phyloP scores from a whole-genome alignment of 768 basidiomycete species.

The Mycena albidolilacea region DNA sequence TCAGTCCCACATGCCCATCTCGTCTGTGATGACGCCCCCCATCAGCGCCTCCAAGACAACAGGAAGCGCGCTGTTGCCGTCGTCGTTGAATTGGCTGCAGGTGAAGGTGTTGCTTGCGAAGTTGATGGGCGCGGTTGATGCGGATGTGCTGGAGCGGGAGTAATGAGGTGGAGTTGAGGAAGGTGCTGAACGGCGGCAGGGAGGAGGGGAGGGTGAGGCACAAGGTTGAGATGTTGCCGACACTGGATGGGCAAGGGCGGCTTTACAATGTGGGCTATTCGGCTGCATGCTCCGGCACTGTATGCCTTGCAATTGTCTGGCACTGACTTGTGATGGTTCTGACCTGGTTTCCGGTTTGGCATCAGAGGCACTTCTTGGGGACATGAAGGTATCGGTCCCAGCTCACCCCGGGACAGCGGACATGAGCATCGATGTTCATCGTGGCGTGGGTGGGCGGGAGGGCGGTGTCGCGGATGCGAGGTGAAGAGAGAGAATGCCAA shows the following conservation, averaged over 20 bases:
- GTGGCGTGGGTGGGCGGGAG: no score
- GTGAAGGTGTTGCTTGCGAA: conserved; percentile 94
- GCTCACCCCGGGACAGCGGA: no score
- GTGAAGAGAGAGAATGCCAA: no score
- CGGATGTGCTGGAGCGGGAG: conserved; percentile 83
- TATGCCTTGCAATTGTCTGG: no score
- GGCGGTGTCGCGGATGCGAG: no score
- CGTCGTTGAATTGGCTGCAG: conserved; percentile 92
- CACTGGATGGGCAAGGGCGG: conserved; percentile 85
- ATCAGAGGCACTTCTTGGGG: no score
- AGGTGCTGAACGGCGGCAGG: conserved; percentile 57
- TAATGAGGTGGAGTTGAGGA: conserved; percentile 82
- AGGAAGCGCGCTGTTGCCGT: conserved; percentile 72
- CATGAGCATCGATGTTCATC: no score
- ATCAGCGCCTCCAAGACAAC: conserved; percentile 47
- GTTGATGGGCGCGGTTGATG: conserved; percentile 85
- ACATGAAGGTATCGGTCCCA: no score
- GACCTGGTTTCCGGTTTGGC: no score
- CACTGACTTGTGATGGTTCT: no score
- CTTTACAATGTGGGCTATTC: conserved; percentile 90
- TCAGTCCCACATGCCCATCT: conserved; percentile 88
- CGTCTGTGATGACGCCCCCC: conserved; percentile 90
- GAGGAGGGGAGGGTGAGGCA: conserved; percentile 63
- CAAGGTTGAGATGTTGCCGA: conserved; percentile 89
- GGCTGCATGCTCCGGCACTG: no score